Evolutionary conservation across 2,329 filamentous ascomycete species (phyloP).

Genomic region (Sporothrix brasiliensis): DNA sequence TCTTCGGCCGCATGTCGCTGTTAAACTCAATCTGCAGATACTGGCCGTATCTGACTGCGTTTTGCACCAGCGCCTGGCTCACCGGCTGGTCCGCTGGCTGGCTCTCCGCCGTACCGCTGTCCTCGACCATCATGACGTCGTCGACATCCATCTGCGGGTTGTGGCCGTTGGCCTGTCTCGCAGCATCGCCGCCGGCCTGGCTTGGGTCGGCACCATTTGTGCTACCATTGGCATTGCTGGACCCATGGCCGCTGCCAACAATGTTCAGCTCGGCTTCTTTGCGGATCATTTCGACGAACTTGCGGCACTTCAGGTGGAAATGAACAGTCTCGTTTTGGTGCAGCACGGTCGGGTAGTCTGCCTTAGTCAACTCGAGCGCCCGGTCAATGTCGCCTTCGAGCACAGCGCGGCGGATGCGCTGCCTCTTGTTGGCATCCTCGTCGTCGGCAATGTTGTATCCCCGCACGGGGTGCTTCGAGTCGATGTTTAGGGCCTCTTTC

Average conservation of each 20-base stretch:
- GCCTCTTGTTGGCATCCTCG: conserved; percentile 80
- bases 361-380: conserved; percentile 78
- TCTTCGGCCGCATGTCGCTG: conserved; percentile 68
- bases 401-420: conserved; percentile 84
- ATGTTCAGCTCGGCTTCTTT: conserved; percentile 67
- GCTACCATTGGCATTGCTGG: neutral
- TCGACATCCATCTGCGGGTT: conserved; percentile 59
- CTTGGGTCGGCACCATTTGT: neutral
- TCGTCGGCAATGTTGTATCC: conserved; percentile 75
- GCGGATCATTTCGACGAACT: conserved; percentile 94
- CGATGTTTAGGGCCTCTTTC: conserved; percentile 67
- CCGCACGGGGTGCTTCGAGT: conserved; percentile 55
- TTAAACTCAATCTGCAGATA: conserved; percentile 76
- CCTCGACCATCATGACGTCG: conserved; percentile 58
- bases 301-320: conserved; percentile 84
- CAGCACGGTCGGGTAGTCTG: conserved; percentile 79
- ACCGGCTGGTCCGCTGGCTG: conserved; percentile 37
- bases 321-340: conserved; percentile 79
- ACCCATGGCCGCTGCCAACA: conserved; percentile 44
- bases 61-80: conserved; percentile 59
- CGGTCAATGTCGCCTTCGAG: conserved; percentile 90
- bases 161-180: conserved; percentile 39
- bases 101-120: conserved; percentile 40
- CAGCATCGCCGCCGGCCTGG: neutral
- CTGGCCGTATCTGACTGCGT: conserved; percentile 78